Percentiles rank a stretch among this genome's conserved stretches.
These are phyloP conservation scores for Populus tremula DNA, from an alignment of 345 rosid species.

Conservation along the genomic window DNA sequence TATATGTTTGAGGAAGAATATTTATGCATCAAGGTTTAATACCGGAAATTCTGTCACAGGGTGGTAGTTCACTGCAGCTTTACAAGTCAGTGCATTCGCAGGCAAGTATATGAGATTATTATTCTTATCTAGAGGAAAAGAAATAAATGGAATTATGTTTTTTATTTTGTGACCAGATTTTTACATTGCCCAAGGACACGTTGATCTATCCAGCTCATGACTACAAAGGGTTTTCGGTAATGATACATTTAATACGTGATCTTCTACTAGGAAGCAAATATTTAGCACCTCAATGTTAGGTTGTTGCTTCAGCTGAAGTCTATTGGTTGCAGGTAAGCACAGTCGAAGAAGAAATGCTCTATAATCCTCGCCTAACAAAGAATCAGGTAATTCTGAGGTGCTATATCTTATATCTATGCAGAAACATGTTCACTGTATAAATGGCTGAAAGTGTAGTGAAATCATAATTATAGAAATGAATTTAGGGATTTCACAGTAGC, in stretches of 20 bases:
- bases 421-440: background rate
- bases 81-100: conserved; percentile 92
- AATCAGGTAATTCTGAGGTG: conserved; percentile 50
- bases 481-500: background rate
- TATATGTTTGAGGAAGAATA: background rate
- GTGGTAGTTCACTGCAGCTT: conserved; percentile 81
- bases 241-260: conserved; percentile 10
- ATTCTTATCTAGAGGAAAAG: background rate
- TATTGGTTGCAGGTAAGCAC: conserved; percentile 66
- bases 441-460: background rate
- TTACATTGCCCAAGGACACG: conserved; percentile 80
- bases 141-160: background rate
- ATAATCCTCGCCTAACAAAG: conserved; percentile 77
- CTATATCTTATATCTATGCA: background rate
- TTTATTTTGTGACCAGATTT: conserved; percentile 53
- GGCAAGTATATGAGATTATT: conserved; percentile 39
- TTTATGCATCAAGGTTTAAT: background rate
- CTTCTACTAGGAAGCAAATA: background rate
- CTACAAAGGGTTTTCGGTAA: conserved; percentile 83
- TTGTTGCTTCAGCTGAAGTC: background rate
- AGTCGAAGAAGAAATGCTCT: conserved; percentile 80
- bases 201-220: conserved; percentile 91
- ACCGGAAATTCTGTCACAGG: conserved; percentile 38
- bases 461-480: background rate
- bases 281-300: too few relatives aligned